A percentile compares a stretch with the other conserved stretches of the same genome.
Evolutionary conservation across 257 asterid species (phyloP).

Genomic region (Lycium ferocissimum): DNA sequence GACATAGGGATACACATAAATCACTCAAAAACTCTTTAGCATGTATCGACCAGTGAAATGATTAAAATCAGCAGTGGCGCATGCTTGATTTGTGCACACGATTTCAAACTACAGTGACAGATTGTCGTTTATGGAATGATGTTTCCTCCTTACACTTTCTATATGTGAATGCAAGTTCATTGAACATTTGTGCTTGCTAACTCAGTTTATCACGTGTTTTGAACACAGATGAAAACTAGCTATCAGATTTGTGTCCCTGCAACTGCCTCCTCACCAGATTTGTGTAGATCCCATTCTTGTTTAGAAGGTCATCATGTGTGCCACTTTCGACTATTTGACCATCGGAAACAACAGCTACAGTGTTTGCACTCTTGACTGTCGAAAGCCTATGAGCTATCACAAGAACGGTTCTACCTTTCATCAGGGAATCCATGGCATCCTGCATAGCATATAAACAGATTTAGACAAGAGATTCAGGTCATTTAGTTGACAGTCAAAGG

Average conservation of each 20-base stretch:
- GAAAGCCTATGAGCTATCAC: constrained; percentile 94
- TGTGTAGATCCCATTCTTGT: constrained; percentile 67
- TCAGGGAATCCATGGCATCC: constrained; percentile 93
- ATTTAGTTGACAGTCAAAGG: neutral
- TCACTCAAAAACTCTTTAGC: neutral
- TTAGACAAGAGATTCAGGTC: neutral
- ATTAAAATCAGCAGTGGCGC: neutral
- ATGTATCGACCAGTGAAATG: neutral
- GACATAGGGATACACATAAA: neutral
- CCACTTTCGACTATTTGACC: constrained; percentile 88
- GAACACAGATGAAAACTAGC: neutral
- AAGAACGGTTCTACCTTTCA: constrained; percentile 84
- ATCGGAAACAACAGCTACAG: constrained; percentile 78
- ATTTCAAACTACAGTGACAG: neutral
- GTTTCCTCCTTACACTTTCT: constrained; percentile 14
- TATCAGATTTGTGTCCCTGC: constrained; percentile 59
- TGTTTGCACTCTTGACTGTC: constrained; percentile 82
- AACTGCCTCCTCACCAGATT: constrained; percentile 78
- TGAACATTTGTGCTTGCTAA: constrained; percentile 11
- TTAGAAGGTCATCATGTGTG: constrained; percentile 70
- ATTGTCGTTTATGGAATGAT: constrained; percentile 3
- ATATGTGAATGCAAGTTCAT: neutral
- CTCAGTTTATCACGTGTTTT: neutral
- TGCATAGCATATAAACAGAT: constrained; percentile 30
- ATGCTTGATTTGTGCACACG: neutral